These are phyloP conservation scores for Parasarocladium wereldwijsianum DNA, from an alignment of 2,329 filamentous ascomycete genomes.

Conservation along the genomic window DNA sequence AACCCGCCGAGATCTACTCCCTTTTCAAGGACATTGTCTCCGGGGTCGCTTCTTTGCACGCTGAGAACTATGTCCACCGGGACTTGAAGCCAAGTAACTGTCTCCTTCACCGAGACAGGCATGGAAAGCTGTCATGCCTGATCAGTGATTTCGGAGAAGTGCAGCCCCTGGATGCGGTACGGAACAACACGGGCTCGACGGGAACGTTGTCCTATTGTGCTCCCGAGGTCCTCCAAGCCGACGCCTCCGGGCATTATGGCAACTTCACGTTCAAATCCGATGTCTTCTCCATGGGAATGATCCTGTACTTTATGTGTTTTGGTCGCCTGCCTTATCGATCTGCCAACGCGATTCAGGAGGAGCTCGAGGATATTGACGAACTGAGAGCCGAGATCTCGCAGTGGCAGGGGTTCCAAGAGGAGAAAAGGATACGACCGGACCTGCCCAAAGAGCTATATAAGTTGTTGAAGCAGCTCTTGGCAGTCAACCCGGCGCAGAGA, in stretches of 20 bases:
- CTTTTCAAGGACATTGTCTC: constrained; percentile 93
- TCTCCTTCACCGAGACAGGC: constrained; percentile 63
- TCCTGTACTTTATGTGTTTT: constrained; percentile 96
- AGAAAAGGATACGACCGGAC: constrained; percentile 60
- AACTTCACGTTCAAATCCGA: constrained; percentile 97
- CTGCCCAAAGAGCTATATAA: constrained; percentile 76
- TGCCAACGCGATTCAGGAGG: constrained; percentile 75
- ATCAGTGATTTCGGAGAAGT: constrained; percentile 98
- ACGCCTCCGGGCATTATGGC: constrained; percentile 56
- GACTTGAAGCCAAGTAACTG: constrained; percentile 96
- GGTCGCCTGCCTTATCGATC: constrained; percentile 71
- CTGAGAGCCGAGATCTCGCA: constrained; percentile 72
- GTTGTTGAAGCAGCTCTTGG: constrained; percentile 67
- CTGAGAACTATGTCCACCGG: constrained; percentile 85
- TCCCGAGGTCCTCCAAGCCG: constrained; percentile 71
- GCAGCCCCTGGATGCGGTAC: constrained; percentile 63
- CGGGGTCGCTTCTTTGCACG: constrained; percentile 78
- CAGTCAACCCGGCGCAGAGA: constrained; percentile 59
- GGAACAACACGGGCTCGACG: constrained; percentile 85
- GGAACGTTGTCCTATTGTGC: constrained; percentile 97
- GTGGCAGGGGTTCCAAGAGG: constrained; percentile 79
- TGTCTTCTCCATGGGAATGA: constrained; percentile 97
- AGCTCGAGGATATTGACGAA: constrained; percentile 78
- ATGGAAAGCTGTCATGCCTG: constrained; percentile 59
- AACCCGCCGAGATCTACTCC: constrained; percentile 89